Base-by-base conservation (phyloP, 2,329 filamentous ascomycete species). In the Penicillium concentricum region DNA sequence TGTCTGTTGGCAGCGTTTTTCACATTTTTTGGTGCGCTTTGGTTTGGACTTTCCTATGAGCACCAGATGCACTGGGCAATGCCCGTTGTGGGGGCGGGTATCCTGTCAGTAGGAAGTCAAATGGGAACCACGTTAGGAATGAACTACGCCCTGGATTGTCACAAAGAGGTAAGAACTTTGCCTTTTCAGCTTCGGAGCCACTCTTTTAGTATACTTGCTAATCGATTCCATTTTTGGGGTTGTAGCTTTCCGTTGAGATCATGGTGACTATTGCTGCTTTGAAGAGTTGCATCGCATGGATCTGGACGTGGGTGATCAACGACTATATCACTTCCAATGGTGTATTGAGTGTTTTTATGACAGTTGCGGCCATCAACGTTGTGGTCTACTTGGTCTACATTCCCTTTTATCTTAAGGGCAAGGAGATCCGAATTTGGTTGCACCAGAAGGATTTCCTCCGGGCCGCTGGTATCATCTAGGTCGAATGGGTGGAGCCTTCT, bases 241-340 rank as follows among this genome's bases (percentile, higher is more conserved):
- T 20, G 30, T 47, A 62, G 60, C 56, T 67, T 18, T 64, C 65
- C 24, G 68, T 64, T 1, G 68, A 71, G 39, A 46, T 68, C 2
- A 70, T 71, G 67, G 68, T 71, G 8, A 67, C 69, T 0, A 63
- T 70, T 49, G 62, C 68, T 18, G 64, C 61, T 30, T 43, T 70
- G 9, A 68, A 71, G 35, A 63, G 60, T 20, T 41, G 52, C 1
- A 66, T 71, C 30, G 68, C 68, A 1, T 71, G 68, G 69, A 67
- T 67, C 6, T 71, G 67, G 63, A 65, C 61, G 0, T 64, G 63
- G 61, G 56, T 57, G 22, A 61, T 65, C 18, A 65, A 61, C 32
- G 61, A 61, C 32, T 66, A 54, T 26, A 44, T 62, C 38, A 56
- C 52, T 7, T 41, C 54, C 4, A 38, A 32, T 18, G 58, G 61